phyloP scores from a whole-genome alignment of 352 stramenopile genomes.

The Globisporangium viniferum region DNA sequence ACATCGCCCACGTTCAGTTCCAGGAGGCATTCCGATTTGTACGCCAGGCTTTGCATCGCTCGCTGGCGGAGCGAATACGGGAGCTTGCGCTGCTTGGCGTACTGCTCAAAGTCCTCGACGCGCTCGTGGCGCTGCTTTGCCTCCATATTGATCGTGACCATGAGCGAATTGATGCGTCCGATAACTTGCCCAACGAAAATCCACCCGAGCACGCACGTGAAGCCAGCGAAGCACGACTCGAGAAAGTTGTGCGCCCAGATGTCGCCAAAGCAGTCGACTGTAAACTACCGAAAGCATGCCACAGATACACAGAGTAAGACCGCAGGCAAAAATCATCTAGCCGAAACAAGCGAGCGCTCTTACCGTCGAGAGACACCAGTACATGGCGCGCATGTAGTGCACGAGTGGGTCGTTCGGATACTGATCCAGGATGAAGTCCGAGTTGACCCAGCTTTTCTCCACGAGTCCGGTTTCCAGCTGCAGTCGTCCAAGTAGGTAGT shows the following conservation, averaged over 20 bases:
- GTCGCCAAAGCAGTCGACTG: constrained; percentile 74
- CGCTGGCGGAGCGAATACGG: constrained; percentile 38
- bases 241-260: constrained; percentile 62
- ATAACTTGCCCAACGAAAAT: constrained; percentile 78
- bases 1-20: constrained; percentile 34
- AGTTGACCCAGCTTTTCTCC: constrained; percentile 50
- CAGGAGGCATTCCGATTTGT: constrained; percentile 54
- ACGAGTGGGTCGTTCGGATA: constrained; percentile 45
- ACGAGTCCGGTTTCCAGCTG: constrained; percentile 33
- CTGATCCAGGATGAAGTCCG: constrained; percentile 48
- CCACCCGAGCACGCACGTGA: constrained; percentile 70
- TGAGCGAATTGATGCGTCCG: constrained; percentile 62
- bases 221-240: constrained; percentile 53
- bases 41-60: constrained; percentile 43
- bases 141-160: constrained; percentile 61
- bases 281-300: constrained; percentile 39
- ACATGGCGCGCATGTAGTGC: constrained; percentile 77
- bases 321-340: background rate
- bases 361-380: constrained; percentile 74
- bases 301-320: background rate
- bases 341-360: background rate
- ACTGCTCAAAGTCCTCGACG: constrained; percentile 67
- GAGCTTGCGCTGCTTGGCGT: constrained; percentile 51
- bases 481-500: constrained; percentile 42
- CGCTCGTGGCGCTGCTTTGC: constrained; percentile 48